Evolutionary conservation across 1,284 basidiomycete genomes (phyloP).

Genomic region (Trametes sp.): DNA sequence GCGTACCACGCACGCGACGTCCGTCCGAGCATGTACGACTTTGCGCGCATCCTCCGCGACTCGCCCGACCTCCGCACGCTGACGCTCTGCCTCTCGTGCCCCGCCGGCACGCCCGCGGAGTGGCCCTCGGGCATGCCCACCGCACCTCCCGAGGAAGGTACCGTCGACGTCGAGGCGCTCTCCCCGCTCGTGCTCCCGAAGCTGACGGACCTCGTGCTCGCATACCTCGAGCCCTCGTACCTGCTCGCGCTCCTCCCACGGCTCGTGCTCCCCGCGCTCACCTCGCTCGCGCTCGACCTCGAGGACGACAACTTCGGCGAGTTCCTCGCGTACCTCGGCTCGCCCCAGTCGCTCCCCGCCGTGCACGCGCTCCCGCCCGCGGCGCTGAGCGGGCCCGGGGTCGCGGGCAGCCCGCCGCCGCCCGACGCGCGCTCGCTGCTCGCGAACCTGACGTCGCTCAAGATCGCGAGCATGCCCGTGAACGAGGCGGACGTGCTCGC

Average conservation of each 20-base stretch:
- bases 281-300: conserved; percentile 55
- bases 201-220: conserved; percentile 55
- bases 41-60: conserved; percentile 56
- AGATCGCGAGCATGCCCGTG: conserved; percentile 56
- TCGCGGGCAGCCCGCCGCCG: conserved; percentile 28
- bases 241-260: conserved; percentile 51
- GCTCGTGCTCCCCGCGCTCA: conserved; percentile 54
- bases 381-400: conserved; percentile 25
- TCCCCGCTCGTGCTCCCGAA: conserved; percentile 43
- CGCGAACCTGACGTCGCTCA: conserved; percentile 50
- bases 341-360: conserved; percentile 31
- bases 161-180: conserved; percentile 16
- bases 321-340: conserved; percentile 51
- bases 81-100: conserved; percentile 62
- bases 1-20: conserved; percentile 64
- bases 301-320: conserved; percentile 57
- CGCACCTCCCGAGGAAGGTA: conserved; percentile 3
- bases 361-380: conserved; percentile 13
- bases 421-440: conserved; percentile 36
- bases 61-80: conserved; percentile 58
- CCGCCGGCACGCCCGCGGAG: conserved; percentile 44
- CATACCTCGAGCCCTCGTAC: conserved; percentile 59
- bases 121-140: conserved; percentile 42
- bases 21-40: conserved; percentile 57
- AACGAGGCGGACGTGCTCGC: conserved; percentile 43